Evolutionary conservation across 2,329 filamentous ascomycete genomes (phyloP).

Genomic region (Coleophoma crateriformis): DNA sequence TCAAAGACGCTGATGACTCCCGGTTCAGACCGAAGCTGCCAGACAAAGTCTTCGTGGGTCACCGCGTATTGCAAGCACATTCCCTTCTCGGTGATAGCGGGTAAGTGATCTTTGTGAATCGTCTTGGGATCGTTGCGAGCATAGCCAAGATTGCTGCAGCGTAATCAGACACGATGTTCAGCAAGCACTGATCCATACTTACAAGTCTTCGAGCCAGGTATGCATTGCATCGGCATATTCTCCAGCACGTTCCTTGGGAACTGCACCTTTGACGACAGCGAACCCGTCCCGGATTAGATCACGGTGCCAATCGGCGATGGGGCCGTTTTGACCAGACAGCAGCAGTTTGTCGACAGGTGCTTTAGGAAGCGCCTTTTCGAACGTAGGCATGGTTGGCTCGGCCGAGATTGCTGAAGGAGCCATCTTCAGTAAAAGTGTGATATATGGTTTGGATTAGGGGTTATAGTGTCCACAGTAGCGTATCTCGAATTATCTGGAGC

Average conservation of each 20-base stretch:
- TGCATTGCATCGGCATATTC: not conserved
- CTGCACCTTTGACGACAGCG: not conserved
- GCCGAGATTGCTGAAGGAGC: no score
- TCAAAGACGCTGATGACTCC: constrained; percentile 40
- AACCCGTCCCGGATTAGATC: not conserved
- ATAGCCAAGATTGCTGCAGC: not conserved
- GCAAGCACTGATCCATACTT: not conserved
- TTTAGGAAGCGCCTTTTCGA: no score
- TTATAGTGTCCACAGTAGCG: no score
- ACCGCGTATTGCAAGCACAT: constrained; percentile 41
- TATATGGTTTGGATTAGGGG: no score
- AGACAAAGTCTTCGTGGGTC: constrained; percentile 42
- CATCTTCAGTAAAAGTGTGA: no score
- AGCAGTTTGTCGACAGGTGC: no score
- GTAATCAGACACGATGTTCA: not conserved
- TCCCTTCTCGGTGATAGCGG: constrained; percentile 39
- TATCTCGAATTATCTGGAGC: no score
- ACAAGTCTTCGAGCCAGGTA: not conserved
- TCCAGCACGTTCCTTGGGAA: not conserved
- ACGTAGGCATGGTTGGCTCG: no score
- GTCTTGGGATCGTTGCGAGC: not conserved
- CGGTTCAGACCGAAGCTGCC: constrained; percentile 41
- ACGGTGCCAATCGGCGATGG: no score
- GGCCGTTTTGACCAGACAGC: no score
- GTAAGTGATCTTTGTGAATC: constrained; percentile 22